A percentile compares a stretch with the other conserved stretches of the same genome.
Conservation (phyloP, 768 basidiomycete species). For the Amanita brunnescens region DNA sequence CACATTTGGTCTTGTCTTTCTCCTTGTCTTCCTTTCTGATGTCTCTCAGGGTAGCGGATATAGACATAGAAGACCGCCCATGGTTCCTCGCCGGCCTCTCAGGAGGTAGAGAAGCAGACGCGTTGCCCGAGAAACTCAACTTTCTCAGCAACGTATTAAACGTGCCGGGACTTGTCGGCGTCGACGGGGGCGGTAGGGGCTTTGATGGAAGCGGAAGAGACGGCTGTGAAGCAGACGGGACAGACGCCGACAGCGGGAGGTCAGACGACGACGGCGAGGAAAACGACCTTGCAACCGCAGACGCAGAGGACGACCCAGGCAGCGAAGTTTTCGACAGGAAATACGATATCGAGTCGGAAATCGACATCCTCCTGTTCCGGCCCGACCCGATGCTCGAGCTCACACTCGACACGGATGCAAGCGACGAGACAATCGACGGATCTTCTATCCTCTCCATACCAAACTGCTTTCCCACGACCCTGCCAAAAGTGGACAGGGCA, state of each 20-base stretch:
- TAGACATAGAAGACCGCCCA: background rate
- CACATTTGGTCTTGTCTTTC: background rate
- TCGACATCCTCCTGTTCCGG: background rate
- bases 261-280: background rate
- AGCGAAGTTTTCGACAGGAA: background rate
- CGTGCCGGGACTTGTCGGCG: background rate
- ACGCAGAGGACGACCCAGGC: background rate
- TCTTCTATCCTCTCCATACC: slow-evolving; percentile 5
- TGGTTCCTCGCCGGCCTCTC: background rate
- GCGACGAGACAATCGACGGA: background rate
- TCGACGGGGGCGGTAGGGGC: background rate
- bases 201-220: background rate
- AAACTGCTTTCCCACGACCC: slow-evolving; percentile 1
- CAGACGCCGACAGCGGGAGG: background rate
- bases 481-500: slow-evolving; percentile 5
- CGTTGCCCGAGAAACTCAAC: background rate
- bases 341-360: background rate
- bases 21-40: background rate
- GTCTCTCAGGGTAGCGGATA: background rate
- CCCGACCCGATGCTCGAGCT: background rate
- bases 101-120: background rate
- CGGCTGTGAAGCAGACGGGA: background rate
- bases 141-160: background rate
- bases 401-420: background rate
- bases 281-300: background rate